These are phyloP conservation scores for Lactarius sanguifluus DNA, from an alignment of 768 basidiomycete species.

Conservation along the genomic window DNA sequence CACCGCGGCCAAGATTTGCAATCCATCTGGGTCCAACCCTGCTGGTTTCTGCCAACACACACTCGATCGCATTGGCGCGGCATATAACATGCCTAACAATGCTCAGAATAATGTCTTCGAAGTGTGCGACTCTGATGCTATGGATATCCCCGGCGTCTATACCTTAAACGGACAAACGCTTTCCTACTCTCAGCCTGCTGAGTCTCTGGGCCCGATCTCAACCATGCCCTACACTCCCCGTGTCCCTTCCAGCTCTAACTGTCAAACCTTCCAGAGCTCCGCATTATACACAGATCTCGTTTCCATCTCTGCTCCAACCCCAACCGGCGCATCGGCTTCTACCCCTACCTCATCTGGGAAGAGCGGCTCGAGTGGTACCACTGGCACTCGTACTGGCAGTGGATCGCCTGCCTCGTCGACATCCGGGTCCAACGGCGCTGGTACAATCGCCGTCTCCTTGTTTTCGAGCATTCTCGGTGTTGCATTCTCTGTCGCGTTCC, in stretches of 20 bases:
- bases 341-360: neutral
- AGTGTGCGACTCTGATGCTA: constrained; percentile 64
- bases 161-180: constrained; percentile 40
- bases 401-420: constrained; percentile 10
- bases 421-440: constrained; percentile 17
- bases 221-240: constrained; percentile 45
- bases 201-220: constrained; percentile 46
- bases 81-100: constrained; percentile 67
- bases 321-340: constrained; percentile 1
- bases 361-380: neutral
- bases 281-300: constrained; percentile 38
- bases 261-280: constrained; percentile 40
- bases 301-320: neutral
- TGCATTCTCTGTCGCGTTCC: constrained; percentile 23
- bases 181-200: constrained; percentile 50
- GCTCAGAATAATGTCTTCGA: constrained; percentile 61
- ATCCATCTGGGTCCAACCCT: constrained; percentile 52
- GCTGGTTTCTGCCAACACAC: constrained; percentile 66
- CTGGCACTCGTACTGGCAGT: constrained; percentile 1
- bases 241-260: constrained; percentile 46
- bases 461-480: constrained; percentile 23
- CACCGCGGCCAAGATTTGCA: constrained; percentile 76
- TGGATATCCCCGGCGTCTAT: constrained; percentile 57
- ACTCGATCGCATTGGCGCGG: constrained; percentile 72
- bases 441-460: constrained; percentile 13